These are phyloP conservation scores for Xerocomus subilludens DNA, from an alignment of 1,284 basidiomycete genomes.

Conservation along the genomic window DNA sequence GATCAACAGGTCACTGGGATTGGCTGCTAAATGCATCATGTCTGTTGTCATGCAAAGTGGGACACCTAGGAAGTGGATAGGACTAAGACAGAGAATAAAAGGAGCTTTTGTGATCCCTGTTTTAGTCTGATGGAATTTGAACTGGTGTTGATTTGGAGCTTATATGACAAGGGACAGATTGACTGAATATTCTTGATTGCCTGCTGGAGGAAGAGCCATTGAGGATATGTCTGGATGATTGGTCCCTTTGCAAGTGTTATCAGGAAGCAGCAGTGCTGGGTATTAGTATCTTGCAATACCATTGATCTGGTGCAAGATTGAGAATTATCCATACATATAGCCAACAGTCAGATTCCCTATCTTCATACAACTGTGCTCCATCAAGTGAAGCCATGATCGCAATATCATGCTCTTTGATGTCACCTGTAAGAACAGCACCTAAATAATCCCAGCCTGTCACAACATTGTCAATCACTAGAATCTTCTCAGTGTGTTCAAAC, in stretches of 20 bases:
- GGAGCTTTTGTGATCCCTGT: neutral
- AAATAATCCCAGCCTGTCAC: slow-evolving; percentile 24
- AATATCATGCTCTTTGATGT: slow-evolving; percentile 1
- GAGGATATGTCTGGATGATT: too few species aligned
- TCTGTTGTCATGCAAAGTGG: neutral
- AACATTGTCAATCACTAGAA: too few species aligned
- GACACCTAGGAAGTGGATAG: neutral
- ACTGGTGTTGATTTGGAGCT: neutral
- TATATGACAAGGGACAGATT: neutral
- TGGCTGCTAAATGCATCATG: neutral
- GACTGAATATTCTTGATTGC: too few species aligned
- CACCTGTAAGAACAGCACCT: neutral
- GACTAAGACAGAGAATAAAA: neutral
- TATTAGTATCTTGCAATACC: neutral
- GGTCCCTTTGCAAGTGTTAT: too few species aligned
- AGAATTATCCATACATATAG: slow-evolving; percentile 10
- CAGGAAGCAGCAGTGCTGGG: neutral
- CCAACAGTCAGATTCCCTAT: slow-evolving; percentile 8
- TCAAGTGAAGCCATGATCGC: neutral
- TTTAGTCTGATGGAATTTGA: neutral
- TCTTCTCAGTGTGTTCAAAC: too few species aligned
- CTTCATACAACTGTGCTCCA: neutral
- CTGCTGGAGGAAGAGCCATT: too few species aligned
- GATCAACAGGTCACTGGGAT: too few species aligned
- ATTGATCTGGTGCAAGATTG: neutral